Base-by-base conservation (phyloP, 495 filamentous ascomycete genomes). In the Amphirosellinia nigrospora region DNA sequence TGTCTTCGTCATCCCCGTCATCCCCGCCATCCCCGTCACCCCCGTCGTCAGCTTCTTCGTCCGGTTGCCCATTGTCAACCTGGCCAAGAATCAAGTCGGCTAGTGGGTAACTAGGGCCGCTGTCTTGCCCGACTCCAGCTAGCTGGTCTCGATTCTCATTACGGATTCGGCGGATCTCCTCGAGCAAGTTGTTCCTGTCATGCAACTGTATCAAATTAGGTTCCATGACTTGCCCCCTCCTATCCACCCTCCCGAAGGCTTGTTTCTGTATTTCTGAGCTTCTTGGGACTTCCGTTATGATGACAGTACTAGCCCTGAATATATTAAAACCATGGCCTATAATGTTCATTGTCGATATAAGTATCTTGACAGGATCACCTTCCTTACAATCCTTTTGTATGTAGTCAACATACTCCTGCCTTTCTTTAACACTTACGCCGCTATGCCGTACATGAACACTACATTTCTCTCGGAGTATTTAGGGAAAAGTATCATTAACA, bases 361-460 rank as follows among this genome's bases (percentile, higher is more conserved):
- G 56, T 5, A 60, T 16, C 11, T 60, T 60, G 19, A 60, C 10
- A 0, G 56, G 56, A 16, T 23, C 32, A n/a, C 56, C 56, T 23
- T 11, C 0, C 10, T 21, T 5, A 21, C 56, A 60, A 28, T 60
- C 36, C 36, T 26, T 1, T 11, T 38, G 56, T 26, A 60, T 60
- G n/a, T 60, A 60, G 34, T 60, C 16, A 11, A 38, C 9, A 16
- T 38, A 38, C 10, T 39, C 10, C 23, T 60, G 8, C 36, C 21
- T 60, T 3, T 36, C n/a, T 1, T 15, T 56, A 5, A 41, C 11
- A 7, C 26, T 21, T 7, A 38, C 56, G 3, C 56, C 56, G 4
- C 56, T 60, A 60, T 60, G 36, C 21, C 36, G 56, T 60, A 60
- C 36, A 60, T 3, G 11, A 60, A 38, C 3, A 26, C 56, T 15